phyloP scores from a whole-genome alignment of 306 rosid genomes.

The Pyrus betulifolia region DNA sequence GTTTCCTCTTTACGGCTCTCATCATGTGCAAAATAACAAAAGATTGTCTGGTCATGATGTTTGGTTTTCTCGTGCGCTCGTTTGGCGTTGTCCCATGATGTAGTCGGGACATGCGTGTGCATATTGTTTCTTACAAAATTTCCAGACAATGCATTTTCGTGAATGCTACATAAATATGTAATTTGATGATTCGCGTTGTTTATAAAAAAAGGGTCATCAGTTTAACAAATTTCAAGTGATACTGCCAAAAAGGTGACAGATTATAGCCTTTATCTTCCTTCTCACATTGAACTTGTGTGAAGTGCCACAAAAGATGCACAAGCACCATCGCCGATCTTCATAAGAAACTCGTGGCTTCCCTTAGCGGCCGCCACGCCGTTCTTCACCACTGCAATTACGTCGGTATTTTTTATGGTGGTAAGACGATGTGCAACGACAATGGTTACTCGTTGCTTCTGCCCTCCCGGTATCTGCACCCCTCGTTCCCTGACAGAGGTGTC shows the following conservation, averaged over 20 bases:
- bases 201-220: not conserved
- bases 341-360: slow-evolving; percentile 60
- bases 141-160: not conserved
- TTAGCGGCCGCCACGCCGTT: slow-evolving; percentile 66
- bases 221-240: no score
- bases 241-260: no score
- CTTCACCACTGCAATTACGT: slow-evolving; percentile 64
- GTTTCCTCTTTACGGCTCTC: not conserved
- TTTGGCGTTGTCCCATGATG: not conserved
- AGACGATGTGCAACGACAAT: slow-evolving; percentile 86
- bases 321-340: slow-evolving; percentile 56
- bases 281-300: slow-evolving; percentile 29
- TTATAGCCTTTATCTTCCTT: no score
- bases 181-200: not conserved
- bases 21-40: not conserved
- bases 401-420: slow-evolving; percentile 68
- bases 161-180: not conserved
- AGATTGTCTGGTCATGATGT: not conserved
- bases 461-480: slow-evolving; percentile 79
- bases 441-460: slow-evolving; percentile 87
- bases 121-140: slow-evolving; percentile 1
- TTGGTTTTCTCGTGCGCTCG: not conserved
- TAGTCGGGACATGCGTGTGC: not conserved
- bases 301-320: slow-evolving; percentile 81
- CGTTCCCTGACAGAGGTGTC: slow-evolving; percentile 28